These are phyloP conservation scores for Chaetomium fimeti DNA, from an alignment of 495 filamentous ascomycete genomes.

Conservation along the genomic window DNA sequence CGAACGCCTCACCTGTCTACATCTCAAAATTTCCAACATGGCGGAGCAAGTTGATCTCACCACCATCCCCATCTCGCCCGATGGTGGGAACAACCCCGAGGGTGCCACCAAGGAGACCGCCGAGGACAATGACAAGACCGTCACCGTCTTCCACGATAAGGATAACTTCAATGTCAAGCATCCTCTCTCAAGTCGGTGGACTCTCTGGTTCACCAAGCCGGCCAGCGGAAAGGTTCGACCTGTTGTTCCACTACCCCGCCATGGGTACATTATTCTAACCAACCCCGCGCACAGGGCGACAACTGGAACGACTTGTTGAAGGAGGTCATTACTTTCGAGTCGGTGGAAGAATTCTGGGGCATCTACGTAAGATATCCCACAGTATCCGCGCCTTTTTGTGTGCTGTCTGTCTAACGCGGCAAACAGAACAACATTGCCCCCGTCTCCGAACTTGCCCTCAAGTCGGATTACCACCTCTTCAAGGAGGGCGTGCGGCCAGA, in stretches of 20 bases:
- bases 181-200: constrained; percentile 93
- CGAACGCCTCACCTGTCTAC: constrained; percentile 9
- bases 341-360: constrained; percentile 99
- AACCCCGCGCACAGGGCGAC: constrained; percentile 61
- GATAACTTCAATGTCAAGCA: constrained; percentile 99
- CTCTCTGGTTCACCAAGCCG: constrained; percentile 98
- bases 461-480: constrained; percentile 99
- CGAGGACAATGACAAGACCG: constrained; percentile 52
- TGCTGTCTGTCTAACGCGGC: constrained; percentile 23
- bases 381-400: not conserved
- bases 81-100: constrained; percentile 46
- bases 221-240: constrained; percentile 84
- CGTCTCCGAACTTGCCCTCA: constrained; percentile 89
- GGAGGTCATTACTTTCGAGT: constrained; percentile 97
- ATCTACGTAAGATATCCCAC: constrained; percentile 73
- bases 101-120: constrained; percentile 39
- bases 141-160: constrained; percentile 95
- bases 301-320: constrained; percentile 99
- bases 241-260: constrained; percentile 1
- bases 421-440: constrained; percentile 95
- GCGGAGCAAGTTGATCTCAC: constrained; percentile 56
- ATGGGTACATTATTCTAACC: constrained; percentile 22
- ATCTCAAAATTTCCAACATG: constrained; percentile 35
- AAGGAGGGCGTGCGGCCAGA: constrained; percentile 95
- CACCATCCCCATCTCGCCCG: constrained; percentile 73